A percentile compares a stretch with the other conserved stretches of the same genome.
These are phyloP conservation scores for Apiospora arundinis DNA, from an alignment of 2,329 filamentous ascomycete genomes.

Conservation along the genomic window DNA sequence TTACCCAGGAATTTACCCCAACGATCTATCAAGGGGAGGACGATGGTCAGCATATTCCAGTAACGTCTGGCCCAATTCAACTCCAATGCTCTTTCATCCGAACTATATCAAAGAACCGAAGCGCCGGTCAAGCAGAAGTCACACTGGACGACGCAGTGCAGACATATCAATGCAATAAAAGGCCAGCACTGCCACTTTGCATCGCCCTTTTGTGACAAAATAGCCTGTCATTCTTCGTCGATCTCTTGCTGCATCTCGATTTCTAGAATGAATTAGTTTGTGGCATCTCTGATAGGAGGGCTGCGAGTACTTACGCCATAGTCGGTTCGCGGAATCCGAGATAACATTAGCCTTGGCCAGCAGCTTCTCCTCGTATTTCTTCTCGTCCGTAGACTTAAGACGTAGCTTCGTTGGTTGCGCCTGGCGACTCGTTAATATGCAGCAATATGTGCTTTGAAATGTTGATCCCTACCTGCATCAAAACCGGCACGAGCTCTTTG, in stretches of 20 bases:
- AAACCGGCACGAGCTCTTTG: conserved; percentile 71
- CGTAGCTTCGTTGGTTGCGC: conserved; percentile 71
- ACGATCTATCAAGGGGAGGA: neutral
- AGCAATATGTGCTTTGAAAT: conserved; percentile 19
- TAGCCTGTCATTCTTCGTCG: conserved; percentile 45
- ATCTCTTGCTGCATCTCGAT: conserved; percentile 58
- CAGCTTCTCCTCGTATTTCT: conserved; percentile 69
- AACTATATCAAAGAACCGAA: neutral
- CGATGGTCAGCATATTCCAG: neutral
- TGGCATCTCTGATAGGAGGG: neutral
- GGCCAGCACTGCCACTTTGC: neutral
- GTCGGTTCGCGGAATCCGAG: conserved; percentile 68
- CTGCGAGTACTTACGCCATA: conserved; percentile 66
- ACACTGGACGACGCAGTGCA: neutral
- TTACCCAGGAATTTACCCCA: neutral
- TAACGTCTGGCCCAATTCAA: neutral
- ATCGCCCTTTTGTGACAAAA: neutral
- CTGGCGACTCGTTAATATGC: conserved; percentile 40
- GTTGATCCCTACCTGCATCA: conserved; percentile 65
- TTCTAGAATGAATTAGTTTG: conserved; percentile 41
- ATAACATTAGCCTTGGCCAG: conserved; percentile 72
- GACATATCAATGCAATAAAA: neutral
- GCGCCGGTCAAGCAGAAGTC: neutral
- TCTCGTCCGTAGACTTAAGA: conserved; percentile 60
- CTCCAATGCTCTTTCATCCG: neutral